Percentiles rank a stretch among this genome's conserved stretches.
These are phyloP conservation scores for Mycotypha africana DNA, from an alignment of 371 early-diverging fungal genomes.

Conservation along the genomic window DNA sequence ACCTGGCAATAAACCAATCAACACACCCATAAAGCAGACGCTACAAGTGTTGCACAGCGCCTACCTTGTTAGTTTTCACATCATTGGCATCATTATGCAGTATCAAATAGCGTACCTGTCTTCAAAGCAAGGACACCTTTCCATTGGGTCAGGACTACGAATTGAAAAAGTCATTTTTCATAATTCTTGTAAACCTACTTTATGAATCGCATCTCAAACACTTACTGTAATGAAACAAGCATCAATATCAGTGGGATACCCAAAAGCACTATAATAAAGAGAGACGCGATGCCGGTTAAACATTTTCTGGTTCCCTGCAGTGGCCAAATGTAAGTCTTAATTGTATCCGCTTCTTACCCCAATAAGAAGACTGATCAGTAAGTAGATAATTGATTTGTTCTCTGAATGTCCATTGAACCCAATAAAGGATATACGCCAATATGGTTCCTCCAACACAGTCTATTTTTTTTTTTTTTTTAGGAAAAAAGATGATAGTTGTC, in stretches of 20 bases:
- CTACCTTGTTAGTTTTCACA: too few relatives aligned
- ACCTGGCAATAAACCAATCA: conserved; percentile 64
- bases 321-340: too few relatives aligned
- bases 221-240: conserved; percentile 57
- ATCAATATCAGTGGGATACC: conserved; percentile 31
- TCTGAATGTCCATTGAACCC: conserved; percentile 54
- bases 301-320: too few relatives aligned
- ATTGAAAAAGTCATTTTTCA: too few relatives aligned
- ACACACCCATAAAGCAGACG: conserved; percentile 68
- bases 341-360: too few relatives aligned
- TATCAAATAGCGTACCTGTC: conserved; percentile 39
- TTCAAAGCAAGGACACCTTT: conserved; percentile 78
- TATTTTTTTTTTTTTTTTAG: too few relatives aligned
- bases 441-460: conserved; percentile 69
- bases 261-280: conserved; percentile 23
- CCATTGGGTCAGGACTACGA: conserved; percentile 63
- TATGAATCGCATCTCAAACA: neutral
- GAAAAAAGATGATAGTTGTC: neutral
- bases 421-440: conserved; percentile 52
- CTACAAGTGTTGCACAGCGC: too few relatives aligned
- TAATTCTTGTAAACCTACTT: too few relatives aligned
- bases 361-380: conserved; percentile 41
- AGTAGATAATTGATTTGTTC: conserved; percentile 47
- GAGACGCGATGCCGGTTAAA: too few relatives aligned
- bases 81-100: neutral